These are phyloP conservation scores for Rhynchospora tenuis DNA, from an alignment of 176 grass and related monocot genomes.

Conservation along the genomic window DNA sequence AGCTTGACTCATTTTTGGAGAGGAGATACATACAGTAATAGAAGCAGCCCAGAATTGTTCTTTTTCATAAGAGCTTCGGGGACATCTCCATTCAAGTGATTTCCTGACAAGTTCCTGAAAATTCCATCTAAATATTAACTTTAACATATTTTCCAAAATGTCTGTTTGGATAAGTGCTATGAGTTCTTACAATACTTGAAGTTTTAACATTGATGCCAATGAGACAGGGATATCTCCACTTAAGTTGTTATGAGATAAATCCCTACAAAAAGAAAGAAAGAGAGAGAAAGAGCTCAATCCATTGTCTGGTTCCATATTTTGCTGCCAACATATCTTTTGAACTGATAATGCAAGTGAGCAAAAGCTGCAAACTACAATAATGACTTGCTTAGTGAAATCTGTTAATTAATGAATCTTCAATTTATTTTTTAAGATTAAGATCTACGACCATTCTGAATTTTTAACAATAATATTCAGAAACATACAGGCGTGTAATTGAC, in stretches of 20 bases:
- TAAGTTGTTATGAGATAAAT: slow-evolving; percentile 67
- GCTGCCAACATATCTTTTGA: not conserved
- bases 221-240: slow-evolving; percentile 54
- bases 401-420: too few relatives aligned
- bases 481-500: slow-evolving; percentile 1
- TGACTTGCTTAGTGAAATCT: too few relatives aligned
- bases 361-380: not conserved
- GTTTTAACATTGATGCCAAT: slow-evolving; percentile 35
- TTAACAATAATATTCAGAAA: not conserved
- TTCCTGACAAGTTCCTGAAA: slow-evolving; percentile 14
- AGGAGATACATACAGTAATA: slow-evolving; percentile 4
- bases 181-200: slow-evolving; percentile 14
- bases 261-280: slow-evolving; percentile 15
- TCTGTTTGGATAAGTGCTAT: not conserved
- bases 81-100: slow-evolving; percentile 8
- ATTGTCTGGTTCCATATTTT: not conserved
- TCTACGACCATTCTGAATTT: not conserved
- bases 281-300: not conserved
- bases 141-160: not conserved
- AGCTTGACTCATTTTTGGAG: not conserved
- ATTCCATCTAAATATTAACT: not conserved
- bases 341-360: slow-evolving; percentile 27
- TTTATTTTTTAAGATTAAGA: not conserved
- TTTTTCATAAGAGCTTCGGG: slow-evolving; percentile 5
- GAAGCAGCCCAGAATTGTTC: not conserved